phyloP scores from a whole-genome alignment of 2,329 filamentous ascomycete species.

The Talaromyces sp. region DNA sequence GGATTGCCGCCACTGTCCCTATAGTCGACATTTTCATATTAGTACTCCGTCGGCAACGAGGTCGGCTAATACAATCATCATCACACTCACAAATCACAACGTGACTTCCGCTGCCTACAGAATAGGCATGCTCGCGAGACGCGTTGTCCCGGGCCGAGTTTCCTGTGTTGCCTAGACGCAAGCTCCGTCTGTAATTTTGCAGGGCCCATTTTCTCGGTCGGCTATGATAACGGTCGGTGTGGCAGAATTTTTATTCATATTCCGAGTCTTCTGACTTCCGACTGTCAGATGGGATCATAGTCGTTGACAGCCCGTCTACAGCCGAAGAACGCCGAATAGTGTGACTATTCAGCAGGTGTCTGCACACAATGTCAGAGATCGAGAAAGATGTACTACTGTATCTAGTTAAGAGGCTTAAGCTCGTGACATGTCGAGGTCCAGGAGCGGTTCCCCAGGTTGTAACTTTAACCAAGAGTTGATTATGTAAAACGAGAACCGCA shows the following conservation, averaged over 20 bases:
- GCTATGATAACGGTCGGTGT: background rate
- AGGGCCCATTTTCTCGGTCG: constrained; percentile 11
- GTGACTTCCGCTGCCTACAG: constrained; percentile 47
- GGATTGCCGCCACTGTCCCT: constrained; percentile 45
- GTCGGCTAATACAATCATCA: background rate
- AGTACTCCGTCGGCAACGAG: background rate
- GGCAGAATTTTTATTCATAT: background rate
- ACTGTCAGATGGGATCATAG: background rate
- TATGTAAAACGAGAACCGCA: no score
- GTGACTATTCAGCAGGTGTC: background rate
- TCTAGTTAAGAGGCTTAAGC: background rate
- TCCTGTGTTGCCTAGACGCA: constrained; percentile 18
- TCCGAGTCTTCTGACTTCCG: background rate
- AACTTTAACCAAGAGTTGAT: background rate
- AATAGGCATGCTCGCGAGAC: constrained; percentile 46
- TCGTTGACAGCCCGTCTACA: background rate
- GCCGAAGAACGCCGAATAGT: background rate
- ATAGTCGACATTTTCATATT: constrained; percentile 12
- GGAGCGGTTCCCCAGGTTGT: background rate
- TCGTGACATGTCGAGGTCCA: background rate
- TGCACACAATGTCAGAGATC: background rate
- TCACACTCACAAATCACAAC: constrained; percentile 44
- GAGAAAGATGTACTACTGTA: background rate
- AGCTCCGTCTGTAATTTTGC: background rate
- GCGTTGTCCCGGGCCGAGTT: constrained; percentile 33